Conservation (phyloP, 2,329 filamentous ascomycete species). For the Basipetospora sp. region DNA sequence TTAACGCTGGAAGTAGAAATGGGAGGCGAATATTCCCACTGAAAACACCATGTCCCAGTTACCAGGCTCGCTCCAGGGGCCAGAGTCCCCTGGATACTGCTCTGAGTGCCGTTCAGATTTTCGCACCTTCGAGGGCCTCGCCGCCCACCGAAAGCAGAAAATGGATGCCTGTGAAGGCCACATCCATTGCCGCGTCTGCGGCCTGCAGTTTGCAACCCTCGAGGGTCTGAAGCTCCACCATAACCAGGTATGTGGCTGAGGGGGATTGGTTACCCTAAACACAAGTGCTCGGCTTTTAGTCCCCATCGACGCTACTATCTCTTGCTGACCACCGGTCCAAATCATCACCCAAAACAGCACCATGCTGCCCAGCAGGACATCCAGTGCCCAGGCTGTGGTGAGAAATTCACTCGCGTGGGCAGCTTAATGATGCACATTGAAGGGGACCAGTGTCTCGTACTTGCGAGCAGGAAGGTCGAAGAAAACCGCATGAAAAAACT, state of each 20-base stretch:
- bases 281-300: too few species aligned
- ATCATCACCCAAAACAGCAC: neutral
- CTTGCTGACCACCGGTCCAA: too few species aligned
- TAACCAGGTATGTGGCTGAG: conserved; percentile 16
- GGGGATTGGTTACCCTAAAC: too few species aligned
- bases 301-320: too few species aligned
- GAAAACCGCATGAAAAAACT: conserved; percentile 22
- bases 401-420: conserved; percentile 22
- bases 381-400: conserved; percentile 20
- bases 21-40: too few species aligned
- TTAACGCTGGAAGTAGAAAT: too few species aligned
- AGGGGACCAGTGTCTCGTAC: conserved; percentile 20
- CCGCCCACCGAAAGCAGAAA: conserved; percentile 1
- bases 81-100: neutral
- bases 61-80: neutral
- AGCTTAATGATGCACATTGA: conserved; percentile 33
- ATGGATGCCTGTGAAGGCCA: conserved; percentile 5
- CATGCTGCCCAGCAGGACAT: conserved; percentile 8
- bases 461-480: conserved; percentile 20
- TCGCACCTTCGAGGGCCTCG: neutral
- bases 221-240: conserved; percentile 19
- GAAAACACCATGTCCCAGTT: too few species aligned
- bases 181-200: conserved; percentile 18
- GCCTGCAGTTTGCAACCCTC: conserved; percentile 13
- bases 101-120: conserved; percentile 3